Evolutionary conservation across 441 rosid species (phyloP), one percentile per base, ranked within the genome.

Genomic region (Gossypium trilobum): DNA sequence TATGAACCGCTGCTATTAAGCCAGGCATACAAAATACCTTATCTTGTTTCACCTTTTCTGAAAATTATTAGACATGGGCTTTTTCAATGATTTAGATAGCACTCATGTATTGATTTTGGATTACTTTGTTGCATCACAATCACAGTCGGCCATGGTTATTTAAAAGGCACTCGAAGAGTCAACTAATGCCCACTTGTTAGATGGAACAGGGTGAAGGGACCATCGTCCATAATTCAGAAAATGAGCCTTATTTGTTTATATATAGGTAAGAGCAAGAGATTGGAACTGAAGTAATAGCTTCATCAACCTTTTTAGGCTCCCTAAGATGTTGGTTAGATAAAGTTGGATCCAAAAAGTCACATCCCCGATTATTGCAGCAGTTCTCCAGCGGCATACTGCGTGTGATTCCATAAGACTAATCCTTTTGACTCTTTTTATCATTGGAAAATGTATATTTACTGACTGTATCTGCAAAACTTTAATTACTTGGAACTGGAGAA

Each of bases 121-220:
- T 46, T 33, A 22, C 56, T 66, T 23, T 46, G 3, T 66, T 48
- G 42, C 36, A 23, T 66, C 14, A 48, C 42, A n/a, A 22, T 23
- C 57, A n/a, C 22, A 14, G 57, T 23, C 0, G 36, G 57, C 70
- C 2, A 23, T 48, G 70, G 57, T 23, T 22, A 8, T 36, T 10
- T 9, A 11, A 13, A 59, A 39, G 25, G 67, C 50, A 33, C 25
- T 16, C 50, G 17, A 8, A 6, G 4, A 20, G n/a, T 2, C 3
- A 46, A 7, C 17, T 23, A 25, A 46, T n/a, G 20, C 20, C 70
- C 22, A 7, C 39, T n/a, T 23, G 57, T 25, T 23, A 8, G 71
- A 23, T 23, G 57, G 71, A 66, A 54, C 42, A 48, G 20, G 5
- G n/a, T 66, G 56, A 66, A 66, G 71, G 22, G 71, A 6, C 57